Percentiles rank a stretch among this genome's conserved stretches.
Evolutionary conservation across 768 basidiomycete genomes (phyloP).

Genomic region (Tulasnella sp.): DNA sequence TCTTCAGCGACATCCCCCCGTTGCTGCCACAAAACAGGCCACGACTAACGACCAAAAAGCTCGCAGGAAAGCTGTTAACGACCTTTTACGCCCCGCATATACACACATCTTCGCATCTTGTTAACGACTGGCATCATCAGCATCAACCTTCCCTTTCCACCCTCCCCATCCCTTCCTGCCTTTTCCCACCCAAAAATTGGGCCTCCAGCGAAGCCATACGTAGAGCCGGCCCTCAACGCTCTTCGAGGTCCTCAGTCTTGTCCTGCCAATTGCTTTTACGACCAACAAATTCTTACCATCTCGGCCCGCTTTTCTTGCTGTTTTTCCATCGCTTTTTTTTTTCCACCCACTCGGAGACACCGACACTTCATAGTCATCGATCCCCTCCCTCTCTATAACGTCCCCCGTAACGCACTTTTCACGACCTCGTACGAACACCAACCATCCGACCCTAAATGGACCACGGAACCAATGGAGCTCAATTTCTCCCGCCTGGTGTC

Average conservation of each 20-base stretch:
- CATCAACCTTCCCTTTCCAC: neutral
- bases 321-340: conserved; percentile 1
- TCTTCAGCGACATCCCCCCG: neutral
- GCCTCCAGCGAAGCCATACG: conserved; percentile 3
- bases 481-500: conserved; percentile 2
- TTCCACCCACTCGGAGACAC: neutral
- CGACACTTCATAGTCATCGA: neutral
- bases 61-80: neutral
- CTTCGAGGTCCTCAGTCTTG: neutral
- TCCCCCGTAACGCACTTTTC: conserved; percentile 6
- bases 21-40: neutral
- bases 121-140: neutral
- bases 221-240: neutral
- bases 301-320: conserved; percentile 5
- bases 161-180: neutral
- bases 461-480: neutral
- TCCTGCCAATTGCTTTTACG: neutral
- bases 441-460: neutral
- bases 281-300: neutral
- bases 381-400: conserved; percentile 6
- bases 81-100: neutral
- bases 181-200: neutral
- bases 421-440: conserved; percentile 7
- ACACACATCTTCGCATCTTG: neutral
- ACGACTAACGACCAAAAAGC: conserved; percentile 2